These are phyloP conservation scores for Mycena floridula DNA, from an alignment of 768 basidiomycete species.

Conservation along the genomic window DNA sequence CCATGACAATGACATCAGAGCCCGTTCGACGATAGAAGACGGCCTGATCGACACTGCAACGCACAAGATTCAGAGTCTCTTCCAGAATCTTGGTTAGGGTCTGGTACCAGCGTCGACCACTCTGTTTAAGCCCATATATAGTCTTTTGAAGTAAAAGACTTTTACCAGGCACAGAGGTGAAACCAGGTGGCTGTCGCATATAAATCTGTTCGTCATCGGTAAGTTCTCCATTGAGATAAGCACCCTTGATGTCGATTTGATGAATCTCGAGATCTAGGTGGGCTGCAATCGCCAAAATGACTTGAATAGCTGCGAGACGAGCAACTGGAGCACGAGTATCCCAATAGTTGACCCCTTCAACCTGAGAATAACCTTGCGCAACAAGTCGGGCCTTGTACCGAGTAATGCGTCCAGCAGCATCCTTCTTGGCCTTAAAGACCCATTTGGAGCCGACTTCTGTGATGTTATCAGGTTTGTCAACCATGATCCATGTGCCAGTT, in stretches of 20 bases:
- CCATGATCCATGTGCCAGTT: neutral
- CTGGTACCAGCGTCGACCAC: too few relatives aligned
- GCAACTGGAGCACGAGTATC: slow-evolving; percentile 14
- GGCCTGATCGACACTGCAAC: too few relatives aligned
- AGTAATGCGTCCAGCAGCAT: too few relatives aligned
- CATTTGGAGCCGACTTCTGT: neutral
- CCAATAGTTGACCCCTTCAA: slow-evolving; percentile 21
- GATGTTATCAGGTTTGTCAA: neutral
- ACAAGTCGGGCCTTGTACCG: too few relatives aligned
- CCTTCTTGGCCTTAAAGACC: neutral
- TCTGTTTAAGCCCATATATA: too few relatives aligned
- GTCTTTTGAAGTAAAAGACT: too few relatives aligned
- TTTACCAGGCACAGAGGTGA: too few relatives aligned
- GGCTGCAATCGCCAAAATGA: slow-evolving; percentile 20
- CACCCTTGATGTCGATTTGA: slow-evolving; percentile 22
- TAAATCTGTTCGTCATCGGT: slow-evolving; percentile 21
- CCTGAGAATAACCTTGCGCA: slow-evolving; percentile 12
- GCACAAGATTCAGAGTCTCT: too few relatives aligned
- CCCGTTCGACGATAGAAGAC: too few relatives aligned
- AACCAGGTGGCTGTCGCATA: slow-evolving; percentile 24
- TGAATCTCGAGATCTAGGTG: slow-evolving; percentile 18
- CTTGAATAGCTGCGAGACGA: slow-evolving; percentile 4
- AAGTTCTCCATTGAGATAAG: slow-evolving; percentile 23
- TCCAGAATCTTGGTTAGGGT: too few relatives aligned
- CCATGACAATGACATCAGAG: too few relatives aligned